phyloP scores from a whole-genome alignment of 163 green algal species.

The Chlamydomonas reinhardtii region DNA sequence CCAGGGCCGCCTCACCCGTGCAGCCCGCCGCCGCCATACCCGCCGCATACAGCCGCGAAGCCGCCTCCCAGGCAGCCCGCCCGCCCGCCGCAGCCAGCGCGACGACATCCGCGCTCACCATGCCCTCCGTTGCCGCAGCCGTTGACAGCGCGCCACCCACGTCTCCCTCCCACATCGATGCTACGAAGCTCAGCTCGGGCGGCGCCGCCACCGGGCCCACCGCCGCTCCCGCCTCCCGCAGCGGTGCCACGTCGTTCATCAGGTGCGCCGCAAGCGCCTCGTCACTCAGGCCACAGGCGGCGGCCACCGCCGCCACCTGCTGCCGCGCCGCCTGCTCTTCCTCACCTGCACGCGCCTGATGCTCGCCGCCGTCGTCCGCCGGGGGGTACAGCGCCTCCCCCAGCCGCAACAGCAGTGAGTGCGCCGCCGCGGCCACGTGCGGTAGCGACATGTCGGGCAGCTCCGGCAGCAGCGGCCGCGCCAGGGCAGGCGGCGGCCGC shows the following conservation, averaged over 20 bases:
- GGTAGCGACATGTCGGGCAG: background rate
- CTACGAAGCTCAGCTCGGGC: conserved; percentile 23
- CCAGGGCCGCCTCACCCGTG: conserved; percentile 33
- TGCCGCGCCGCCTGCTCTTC: background rate
- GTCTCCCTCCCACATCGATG: conserved; percentile 38
- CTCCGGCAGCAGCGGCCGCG: conserved; percentile 35
- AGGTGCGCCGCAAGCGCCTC: conserved; percentile 2
- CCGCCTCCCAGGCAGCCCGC: conserved; percentile 28
- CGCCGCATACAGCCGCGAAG: conserved; percentile 39
- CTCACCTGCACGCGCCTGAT: background rate
- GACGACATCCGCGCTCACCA: conserved; percentile 55
- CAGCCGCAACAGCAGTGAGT: conserved; percentile 14
- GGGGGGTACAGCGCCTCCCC: conserved; percentile 13
- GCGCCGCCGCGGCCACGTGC: conserved; percentile 1
- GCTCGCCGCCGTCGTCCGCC: background rate
- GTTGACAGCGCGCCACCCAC: conserved; percentile 19
- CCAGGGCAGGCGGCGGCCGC: background rate
- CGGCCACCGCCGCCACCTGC: background rate
- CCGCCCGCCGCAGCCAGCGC: conserved; percentile 33
- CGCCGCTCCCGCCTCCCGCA: background rate
- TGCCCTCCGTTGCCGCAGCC: conserved; percentile 36
- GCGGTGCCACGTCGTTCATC: conserved; percentile 7
- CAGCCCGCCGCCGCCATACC: conserved; percentile 11
- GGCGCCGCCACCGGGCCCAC: background rate
- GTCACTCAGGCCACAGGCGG: background rate